A percentile compares a stretch with the other conserved stretches of the same genome.
Conservation (phyloP, 2,329 filamentous ascomycete species). For the Byssoonygena ceratinophila region DNA sequence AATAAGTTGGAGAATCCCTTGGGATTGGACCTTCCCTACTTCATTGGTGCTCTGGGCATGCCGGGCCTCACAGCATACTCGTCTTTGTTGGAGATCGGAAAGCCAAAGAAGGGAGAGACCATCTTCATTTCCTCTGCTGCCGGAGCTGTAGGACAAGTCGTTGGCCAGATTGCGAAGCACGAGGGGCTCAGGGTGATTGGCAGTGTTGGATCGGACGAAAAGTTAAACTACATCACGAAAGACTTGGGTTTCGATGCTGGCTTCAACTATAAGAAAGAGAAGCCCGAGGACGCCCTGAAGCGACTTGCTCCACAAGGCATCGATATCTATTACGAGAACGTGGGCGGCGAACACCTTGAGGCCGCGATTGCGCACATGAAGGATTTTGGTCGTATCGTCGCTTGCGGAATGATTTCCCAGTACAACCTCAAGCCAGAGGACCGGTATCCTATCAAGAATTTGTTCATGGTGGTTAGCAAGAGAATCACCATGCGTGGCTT, state of each 20-base stretch:
- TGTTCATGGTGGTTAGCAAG: conserved; percentile 56
- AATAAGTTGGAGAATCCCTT: conserved; percentile 56
- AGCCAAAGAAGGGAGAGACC: conserved; percentile 66
- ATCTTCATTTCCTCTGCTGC: conserved; percentile 73
- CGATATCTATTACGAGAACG: conserved; percentile 77
- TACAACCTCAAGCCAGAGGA: conserved; percentile 57
- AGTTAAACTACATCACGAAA: conserved; percentile 62
- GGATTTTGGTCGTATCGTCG: conserved; percentile 52
- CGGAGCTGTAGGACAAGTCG: conserved; percentile 71
- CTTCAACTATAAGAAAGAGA: conserved; percentile 85
- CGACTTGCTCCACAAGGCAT: conserved; percentile 65
- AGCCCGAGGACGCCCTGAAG: conserved; percentile 54
- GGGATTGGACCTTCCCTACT: conserved; percentile 45
- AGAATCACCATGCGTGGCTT: conserved; percentile 61
- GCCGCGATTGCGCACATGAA: conserved; percentile 57
- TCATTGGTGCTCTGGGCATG: conserved; percentile 69
- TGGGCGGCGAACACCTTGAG: conserved; percentile 63
- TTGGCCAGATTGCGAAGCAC: conserved; percentile 73
- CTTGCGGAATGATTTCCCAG: conserved; percentile 60
- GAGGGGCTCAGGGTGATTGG: conserved; percentile 71
- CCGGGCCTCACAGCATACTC: conserved; percentile 66
- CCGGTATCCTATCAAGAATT: conserved; percentile 55
- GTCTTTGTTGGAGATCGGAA: conserved; percentile 62
- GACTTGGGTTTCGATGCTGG: conserved; percentile 61
- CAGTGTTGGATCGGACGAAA: conserved; percentile 67